Conservation (phyloP, 2,329 filamentous ascomycete genomes). For the Keithomyces neogunnii region DNA sequence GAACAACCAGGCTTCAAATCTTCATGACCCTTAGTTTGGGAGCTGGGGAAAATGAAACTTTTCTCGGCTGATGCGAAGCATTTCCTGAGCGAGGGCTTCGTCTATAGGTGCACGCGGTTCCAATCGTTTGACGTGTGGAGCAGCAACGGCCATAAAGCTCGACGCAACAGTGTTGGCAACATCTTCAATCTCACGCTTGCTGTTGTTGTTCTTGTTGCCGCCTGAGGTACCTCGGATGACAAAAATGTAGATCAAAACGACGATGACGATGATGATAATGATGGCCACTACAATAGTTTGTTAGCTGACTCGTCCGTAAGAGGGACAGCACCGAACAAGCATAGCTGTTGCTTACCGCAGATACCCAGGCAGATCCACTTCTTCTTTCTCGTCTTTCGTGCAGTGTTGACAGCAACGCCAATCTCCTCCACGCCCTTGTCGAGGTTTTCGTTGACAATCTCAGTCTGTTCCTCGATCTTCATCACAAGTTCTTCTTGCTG, state of each 20-base stretch:
- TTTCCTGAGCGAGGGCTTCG: slow-evolving; percentile 2
- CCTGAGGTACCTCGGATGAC: slow-evolving; percentile 25
- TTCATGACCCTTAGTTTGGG: slow-evolving; percentile 4
- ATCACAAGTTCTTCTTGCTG: slow-evolving; percentile 76
- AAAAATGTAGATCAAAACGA: slow-evolving; percentile 41
- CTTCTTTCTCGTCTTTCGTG: slow-evolving; percentile 74
- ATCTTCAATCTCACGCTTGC: slow-evolving; percentile 22
- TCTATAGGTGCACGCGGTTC: slow-evolving; percentile 6
- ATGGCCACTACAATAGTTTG: slow-evolving; percentile 34
- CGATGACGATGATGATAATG: slow-evolving; percentile 41
- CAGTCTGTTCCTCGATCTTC: slow-evolving; percentile 78
- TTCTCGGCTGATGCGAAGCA: slow-evolving; percentile 12
- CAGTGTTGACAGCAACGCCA: slow-evolving; percentile 71
- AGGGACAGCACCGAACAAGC: not conserved
- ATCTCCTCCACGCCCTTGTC: slow-evolving; percentile 81
- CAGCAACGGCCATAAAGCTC: not conserved
- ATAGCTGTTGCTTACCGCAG: slow-evolving; percentile 35
- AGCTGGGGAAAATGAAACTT: slow-evolving; percentile 18
- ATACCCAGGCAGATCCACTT: slow-evolving; percentile 95
- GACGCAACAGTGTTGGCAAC: not conserved
- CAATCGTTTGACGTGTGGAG: not conserved
- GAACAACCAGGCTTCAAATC: not conserved
- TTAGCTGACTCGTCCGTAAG: not conserved
- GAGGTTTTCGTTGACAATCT: slow-evolving; percentile 78
- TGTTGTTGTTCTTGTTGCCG: slow-evolving; percentile 20